These are phyloP conservation scores for Gossypium anomalum DNA, from an alignment of 345 rosid genomes.

Conservation along the genomic window DNA sequence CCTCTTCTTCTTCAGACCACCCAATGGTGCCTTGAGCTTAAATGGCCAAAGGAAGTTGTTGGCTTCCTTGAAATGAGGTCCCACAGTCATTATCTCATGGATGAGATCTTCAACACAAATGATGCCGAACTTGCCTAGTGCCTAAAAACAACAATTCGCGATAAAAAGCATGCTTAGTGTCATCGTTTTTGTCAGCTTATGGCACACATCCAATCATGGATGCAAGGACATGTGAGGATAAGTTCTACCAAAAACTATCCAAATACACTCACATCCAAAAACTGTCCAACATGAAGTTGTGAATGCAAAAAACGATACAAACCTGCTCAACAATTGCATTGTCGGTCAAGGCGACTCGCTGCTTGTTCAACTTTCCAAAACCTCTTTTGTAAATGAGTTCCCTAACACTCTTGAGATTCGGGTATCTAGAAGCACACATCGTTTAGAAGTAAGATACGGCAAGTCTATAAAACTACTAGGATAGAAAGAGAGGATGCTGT, in stretches of 20 bases:
- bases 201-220: too few species aligned
- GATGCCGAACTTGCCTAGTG: conserved; percentile 66
- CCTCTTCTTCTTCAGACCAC: conserved; percentile 86
- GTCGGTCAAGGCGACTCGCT: conserved; percentile 69
- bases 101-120: conserved; percentile 75
- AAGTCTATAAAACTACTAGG: neutral
- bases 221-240: neutral
- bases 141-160: conserved; percentile 28
- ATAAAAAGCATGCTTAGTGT: neutral
- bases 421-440: conserved; percentile 45
- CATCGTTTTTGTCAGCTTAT: too few species aligned
- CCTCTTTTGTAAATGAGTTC: conserved; percentile 91
- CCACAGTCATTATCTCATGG: conserved; percentile 83
- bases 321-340: conserved; percentile 82
- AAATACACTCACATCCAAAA: neutral
- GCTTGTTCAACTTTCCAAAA: conserved; percentile 74
- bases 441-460: neutral
- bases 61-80: conserved; percentile 93
- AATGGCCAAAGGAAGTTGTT: conserved; percentile 91
- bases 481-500: neutral
- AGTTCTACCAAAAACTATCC: neutral
- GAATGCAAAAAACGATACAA: neutral
- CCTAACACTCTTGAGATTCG: conserved; percentile 82
- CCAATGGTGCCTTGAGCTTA: conserved; percentile 83
- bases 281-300: neutral